Evolutionary conservation across 202 grass and related monocot genomes (phyloP).

Genomic region (Zoysia matrella): DNA sequence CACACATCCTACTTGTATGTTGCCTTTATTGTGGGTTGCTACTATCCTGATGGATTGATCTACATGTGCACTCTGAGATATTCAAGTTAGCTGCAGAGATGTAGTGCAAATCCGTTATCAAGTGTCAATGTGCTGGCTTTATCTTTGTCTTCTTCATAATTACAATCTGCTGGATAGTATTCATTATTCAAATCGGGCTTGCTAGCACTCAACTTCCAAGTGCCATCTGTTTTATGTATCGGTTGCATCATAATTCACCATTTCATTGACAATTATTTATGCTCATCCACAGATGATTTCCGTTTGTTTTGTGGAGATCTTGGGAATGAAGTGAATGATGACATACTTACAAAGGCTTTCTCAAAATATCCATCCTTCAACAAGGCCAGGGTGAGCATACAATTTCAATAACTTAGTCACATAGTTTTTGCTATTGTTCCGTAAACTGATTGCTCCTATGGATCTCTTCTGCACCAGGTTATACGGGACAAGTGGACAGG

Average conservation of each 20-base stretch:
- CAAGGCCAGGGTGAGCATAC: constrained; percentile 79
- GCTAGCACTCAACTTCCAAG: neutral
- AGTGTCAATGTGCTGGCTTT: neutral
- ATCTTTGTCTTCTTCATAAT: neutral
- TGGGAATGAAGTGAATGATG: constrained; percentile 95
- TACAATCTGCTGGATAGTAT: neutral
- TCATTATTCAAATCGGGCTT: neutral
- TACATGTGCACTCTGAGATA: neutral
- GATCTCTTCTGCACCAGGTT: constrained; percentile 35
- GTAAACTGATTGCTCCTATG: constrained; percentile 2
- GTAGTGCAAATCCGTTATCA: neutral
- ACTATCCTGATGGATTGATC: neutral
- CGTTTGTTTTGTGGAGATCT: constrained; percentile 89
- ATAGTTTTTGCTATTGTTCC: neutral
- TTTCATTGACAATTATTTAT: constrained; percentile 6
- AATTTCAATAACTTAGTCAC: neutral
- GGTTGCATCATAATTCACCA: neutral
- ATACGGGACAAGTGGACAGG: constrained; percentile 69
- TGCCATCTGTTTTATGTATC: neutral
- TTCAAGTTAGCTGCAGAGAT: neutral
- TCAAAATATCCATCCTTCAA: constrained; percentile 81
- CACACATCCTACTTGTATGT: neutral
- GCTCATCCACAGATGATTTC: constrained; percentile 66
- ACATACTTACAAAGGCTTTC: constrained; percentile 73
- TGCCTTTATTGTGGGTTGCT: neutral